Conservation (phyloP, 257 asterid species). For the Catharanthus roseus region DNA sequence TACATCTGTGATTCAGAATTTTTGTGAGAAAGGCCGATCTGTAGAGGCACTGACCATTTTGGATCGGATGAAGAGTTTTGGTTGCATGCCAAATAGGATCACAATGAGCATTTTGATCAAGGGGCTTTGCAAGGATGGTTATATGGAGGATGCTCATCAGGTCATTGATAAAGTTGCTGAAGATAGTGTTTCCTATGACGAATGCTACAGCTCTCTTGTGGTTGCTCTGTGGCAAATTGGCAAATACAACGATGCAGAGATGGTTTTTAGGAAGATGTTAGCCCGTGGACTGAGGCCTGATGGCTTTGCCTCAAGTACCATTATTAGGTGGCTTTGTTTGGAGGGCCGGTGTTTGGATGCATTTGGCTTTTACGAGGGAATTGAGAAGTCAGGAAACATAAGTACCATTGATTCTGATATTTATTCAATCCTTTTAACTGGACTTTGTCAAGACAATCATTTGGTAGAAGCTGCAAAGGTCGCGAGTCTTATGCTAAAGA, state of each 20-base stretch:
- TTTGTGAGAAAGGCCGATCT: slow-evolving; percentile 49
- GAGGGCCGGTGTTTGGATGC: slow-evolving; percentile 59
- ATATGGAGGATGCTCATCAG: slow-evolving; percentile 47
- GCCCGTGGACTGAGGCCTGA: slow-evolving; percentile 54
- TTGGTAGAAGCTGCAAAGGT: slow-evolving; percentile 44
- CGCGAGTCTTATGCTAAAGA: slow-evolving; percentile 39
- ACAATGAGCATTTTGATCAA: slow-evolving; percentile 46
- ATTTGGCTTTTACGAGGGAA: slow-evolving; percentile 37
- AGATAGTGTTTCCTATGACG: slow-evolving; percentile 30
- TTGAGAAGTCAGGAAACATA: slow-evolving; percentile 43
- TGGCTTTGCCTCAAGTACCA: slow-evolving; percentile 47
- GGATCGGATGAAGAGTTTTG: slow-evolving; percentile 46
- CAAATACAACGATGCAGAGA: slow-evolving; percentile 49
- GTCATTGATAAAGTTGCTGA: slow-evolving; percentile 43
- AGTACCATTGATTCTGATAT: slow-evolving; percentile 43
- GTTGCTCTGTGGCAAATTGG: slow-evolving; percentile 50
- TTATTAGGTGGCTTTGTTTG: slow-evolving; percentile 37
- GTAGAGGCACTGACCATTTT: slow-evolving; percentile 49
- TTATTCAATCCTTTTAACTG: slow-evolving; percentile 44
- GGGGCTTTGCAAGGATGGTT: slow-evolving; percentile 65
- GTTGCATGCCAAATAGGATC: slow-evolving; percentile 53
- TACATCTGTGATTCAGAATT: slow-evolving; percentile 57
- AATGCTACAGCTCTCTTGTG: slow-evolving; percentile 52
- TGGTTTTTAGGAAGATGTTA: slow-evolving; percentile 51
- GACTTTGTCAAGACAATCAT: slow-evolving; percentile 45